phyloP scores from a whole-genome alignment of 2,329 filamentous ascomycete species.

The Nigrospora oryzae region DNA sequence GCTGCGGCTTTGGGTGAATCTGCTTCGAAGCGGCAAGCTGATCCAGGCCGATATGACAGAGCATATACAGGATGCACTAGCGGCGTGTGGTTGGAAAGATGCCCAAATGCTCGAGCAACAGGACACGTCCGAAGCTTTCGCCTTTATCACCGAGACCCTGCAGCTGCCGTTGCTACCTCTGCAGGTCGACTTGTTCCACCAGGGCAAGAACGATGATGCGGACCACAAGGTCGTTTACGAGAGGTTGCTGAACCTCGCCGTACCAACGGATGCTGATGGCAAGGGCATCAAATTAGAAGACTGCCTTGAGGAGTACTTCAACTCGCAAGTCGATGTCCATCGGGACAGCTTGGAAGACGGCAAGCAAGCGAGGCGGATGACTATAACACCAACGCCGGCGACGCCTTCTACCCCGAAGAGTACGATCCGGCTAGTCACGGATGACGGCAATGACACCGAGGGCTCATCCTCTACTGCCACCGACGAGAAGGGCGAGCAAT shows the following conservation, averaged over 20 bases:
- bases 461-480: slow-evolving; percentile 11
- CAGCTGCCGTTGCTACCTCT: slow-evolving; percentile 80
- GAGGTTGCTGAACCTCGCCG: slow-evolving; percentile 78
- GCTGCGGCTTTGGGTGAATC: slow-evolving; percentile 85
- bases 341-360: slow-evolving; percentile 57
- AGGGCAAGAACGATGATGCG: slow-evolving; percentile 74
- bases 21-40: slow-evolving; percentile 75
- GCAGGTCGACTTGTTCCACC: slow-evolving; percentile 92
- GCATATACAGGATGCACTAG: slow-evolving; percentile 72
- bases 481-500: slow-evolving; percentile 4
- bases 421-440: slow-evolving; percentile 24
- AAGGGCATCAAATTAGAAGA: slow-evolving; percentile 75
- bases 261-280: slow-evolving; percentile 67
- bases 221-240: slow-evolving; percentile 96
- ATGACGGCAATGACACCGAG: slow-evolving; percentile 12
- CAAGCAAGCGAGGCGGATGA: slow-evolving; percentile 27
- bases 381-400: slow-evolving; percentile 21
- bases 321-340: slow-evolving; percentile 83
- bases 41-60: slow-evolving; percentile 81
- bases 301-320: slow-evolving; percentile 91
- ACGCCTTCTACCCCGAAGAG: slow-evolving; percentile 12
- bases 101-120: slow-evolving; percentile 74
- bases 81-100: slow-evolving; percentile 82
- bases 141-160: slow-evolving; percentile 84
- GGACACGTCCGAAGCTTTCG: slow-evolving; percentile 92